phyloP scores from a whole-genome alignment of 331 rosid genomes.

The Pyrus hybrid region DNA sequence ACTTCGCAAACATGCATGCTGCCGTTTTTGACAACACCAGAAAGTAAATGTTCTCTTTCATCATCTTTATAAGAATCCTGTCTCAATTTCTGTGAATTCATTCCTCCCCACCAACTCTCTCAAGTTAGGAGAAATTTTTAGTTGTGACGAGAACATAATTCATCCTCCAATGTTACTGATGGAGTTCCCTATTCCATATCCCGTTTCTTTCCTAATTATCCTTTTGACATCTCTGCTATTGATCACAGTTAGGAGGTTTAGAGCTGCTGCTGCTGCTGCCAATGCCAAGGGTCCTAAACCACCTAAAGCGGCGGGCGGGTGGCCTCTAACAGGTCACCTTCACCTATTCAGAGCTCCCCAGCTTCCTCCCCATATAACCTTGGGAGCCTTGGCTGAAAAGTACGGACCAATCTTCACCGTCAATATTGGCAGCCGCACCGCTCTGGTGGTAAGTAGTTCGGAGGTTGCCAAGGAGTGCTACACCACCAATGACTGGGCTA shows the following conservation, averaged over 20 bases:
- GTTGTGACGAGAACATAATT: too few species aligned
- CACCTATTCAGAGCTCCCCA: conserved; percentile 9
- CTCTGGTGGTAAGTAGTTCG: conserved; percentile 29
- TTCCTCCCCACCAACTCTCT: not conserved
- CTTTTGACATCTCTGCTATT: not conserved
- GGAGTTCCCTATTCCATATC: not conserved
- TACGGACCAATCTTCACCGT: conserved; percentile 40
- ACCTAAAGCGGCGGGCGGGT: conserved; percentile 16
- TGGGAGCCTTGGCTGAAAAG: conserved; percentile 36
- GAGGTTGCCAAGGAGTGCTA: conserved; percentile 48
- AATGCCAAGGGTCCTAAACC: not conserved
- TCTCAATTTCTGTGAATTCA: not conserved
- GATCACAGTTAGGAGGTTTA: not conserved
- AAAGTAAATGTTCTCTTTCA: not conserved
- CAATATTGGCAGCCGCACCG: conserved; percentile 26
- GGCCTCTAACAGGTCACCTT: conserved; percentile 34
- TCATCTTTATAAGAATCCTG: not conserved
- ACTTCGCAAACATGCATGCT: not conserved
- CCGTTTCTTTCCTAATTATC: not conserved
- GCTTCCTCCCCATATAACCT: conserved; percentile 16
- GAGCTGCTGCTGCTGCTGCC: not conserved
- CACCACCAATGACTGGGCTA: conserved; percentile 30
- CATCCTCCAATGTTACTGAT: not conserved
- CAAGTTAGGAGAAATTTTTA: too few species aligned
- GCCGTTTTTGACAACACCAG: too few species aligned